Percentiles rank a stretch among this genome's conserved stretches.
Evolutionary conservation across 148 eudicot genomes (phyloP).

Genomic region (Fagopyrum homotropicum): DNA sequence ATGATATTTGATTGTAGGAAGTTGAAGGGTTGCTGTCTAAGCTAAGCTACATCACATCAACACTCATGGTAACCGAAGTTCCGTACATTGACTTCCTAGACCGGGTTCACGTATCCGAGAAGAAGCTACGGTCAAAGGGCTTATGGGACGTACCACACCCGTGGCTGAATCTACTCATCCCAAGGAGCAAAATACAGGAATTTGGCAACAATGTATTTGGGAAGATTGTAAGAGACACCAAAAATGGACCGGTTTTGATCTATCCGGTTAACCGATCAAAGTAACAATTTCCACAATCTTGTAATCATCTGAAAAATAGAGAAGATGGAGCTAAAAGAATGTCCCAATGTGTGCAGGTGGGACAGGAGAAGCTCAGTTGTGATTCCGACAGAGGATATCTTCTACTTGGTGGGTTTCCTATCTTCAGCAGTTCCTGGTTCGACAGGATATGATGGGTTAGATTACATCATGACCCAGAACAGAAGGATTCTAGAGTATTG

Average conservation of each 20-base stretch:
- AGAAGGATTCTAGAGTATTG: slow-evolving; percentile 54
- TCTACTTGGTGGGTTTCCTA: slow-evolving; percentile 34
- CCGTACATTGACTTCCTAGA: slow-evolving; percentile 67
- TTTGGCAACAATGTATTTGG: slow-evolving; percentile 65
- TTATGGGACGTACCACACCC: slow-evolving; percentile 92
- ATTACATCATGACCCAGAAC: slow-evolving; percentile 47
- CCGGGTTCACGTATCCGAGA: slow-evolving; percentile 67
- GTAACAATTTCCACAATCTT: slow-evolving; percentile 20
- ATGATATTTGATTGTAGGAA: slow-evolving; percentile 33
- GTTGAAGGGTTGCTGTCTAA: slow-evolving; percentile 38
- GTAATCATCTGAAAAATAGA: background rate
- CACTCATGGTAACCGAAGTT: slow-evolving; percentile 51
- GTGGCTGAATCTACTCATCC: slow-evolving; percentile 86
- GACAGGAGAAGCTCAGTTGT: slow-evolving; percentile 53
- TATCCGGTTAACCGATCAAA: slow-evolving; percentile 66
- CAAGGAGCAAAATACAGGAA: slow-evolving; percentile 46
- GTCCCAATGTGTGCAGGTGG: slow-evolving; percentile 34
- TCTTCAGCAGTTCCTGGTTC: slow-evolving; percentile 39
- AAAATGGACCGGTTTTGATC: slow-evolving; percentile 70
- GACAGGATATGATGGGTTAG: slow-evolving; percentile 50
- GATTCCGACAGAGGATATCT: slow-evolving; percentile 43
- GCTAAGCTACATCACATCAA: slow-evolving; percentile 55
- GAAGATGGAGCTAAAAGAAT: no score
- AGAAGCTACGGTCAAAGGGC: slow-evolving; percentile 54
- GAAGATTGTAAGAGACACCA: slow-evolving; percentile 48